A percentile compares a stretch with the other conserved stretches of the same genome.
phyloP scores from a whole-genome alignment of 495 filamentous ascomycete genomes.

The Aspergillus sclerotioniger region DNA sequence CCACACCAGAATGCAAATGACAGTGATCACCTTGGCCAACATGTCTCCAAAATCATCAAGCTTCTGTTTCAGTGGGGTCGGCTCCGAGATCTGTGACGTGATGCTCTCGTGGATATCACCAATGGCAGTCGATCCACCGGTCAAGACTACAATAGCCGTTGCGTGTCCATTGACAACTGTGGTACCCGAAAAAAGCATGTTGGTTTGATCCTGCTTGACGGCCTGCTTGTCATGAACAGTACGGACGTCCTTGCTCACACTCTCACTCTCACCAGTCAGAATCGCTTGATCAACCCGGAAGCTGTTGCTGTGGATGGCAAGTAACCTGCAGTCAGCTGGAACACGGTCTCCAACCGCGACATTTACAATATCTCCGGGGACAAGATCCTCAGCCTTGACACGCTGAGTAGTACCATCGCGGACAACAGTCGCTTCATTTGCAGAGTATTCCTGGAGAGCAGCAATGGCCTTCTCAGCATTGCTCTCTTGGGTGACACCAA shows the following conservation, averaged over 20 bases:
- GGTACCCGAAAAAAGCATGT: constrained; percentile 98
- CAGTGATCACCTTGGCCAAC: constrained; percentile 95
- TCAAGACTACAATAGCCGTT: constrained; percentile 87
- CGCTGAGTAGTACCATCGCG: constrained; percentile 71
- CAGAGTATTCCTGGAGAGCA: constrained; percentile 97
- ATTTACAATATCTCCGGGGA: constrained; percentile 90
- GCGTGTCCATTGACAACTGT: constrained; percentile 95
- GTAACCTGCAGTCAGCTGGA: constrained; percentile 91
- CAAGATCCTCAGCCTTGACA: constrained; percentile 90
- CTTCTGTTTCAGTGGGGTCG: constrained; percentile 97
- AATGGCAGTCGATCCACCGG: constrained; percentile 89
- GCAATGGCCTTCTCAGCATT: constrained; percentile 99
- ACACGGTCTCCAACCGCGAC: constrained; percentile 91
- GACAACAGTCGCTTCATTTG: constrained; percentile 92
- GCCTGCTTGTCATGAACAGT: constrained; percentile 74
- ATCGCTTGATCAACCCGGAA: constrained; percentile 97
- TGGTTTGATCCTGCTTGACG: constrained; percentile 96
- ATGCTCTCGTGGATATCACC: constrained; percentile 99
- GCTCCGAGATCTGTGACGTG: constrained; percentile 94
- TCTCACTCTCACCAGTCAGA: constrained; percentile 96
- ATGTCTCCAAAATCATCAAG: constrained; percentile 97
- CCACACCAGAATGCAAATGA: constrained; percentile 96
- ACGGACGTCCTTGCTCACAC: constrained; percentile 78
- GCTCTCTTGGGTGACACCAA: constrained; percentile 97
- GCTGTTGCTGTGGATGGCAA: constrained; percentile 93